Base-by-base conservation (phyloP, 2,329 filamentous ascomycete species). In the Dothideomycetes sp. region DNA sequence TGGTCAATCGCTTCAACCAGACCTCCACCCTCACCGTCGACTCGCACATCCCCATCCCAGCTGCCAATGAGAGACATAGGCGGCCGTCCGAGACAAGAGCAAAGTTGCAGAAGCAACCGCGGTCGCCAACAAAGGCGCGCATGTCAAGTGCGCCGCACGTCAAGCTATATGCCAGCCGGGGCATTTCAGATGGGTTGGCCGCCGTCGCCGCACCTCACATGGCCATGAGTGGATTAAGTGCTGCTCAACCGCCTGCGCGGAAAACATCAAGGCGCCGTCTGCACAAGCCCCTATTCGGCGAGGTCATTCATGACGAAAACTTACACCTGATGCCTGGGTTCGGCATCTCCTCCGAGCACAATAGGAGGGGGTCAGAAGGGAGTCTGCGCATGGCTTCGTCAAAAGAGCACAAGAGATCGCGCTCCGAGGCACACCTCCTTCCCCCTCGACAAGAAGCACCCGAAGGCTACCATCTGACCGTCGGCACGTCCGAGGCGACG, bases 1-100 rank as follows among this genome's bases (percentile, higher is more conserved):
- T 91, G 46, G 79, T 84, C 52, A 84, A 80, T 59, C 79, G 75
- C 40, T 91, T 89, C 62, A 83, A 89, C 58, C 76, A 79, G 53
- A 43, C 46, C 22, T 48, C 45, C 5, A 41, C 30, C 4, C 29
- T 37, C 7, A 39, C 41, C 11, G 47, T 45, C 19, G 42, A 40
- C 36, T 45, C 46, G n/a, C 27, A 44, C 12, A 45, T 50, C 19
- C 40, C 47, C 17, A 43, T 50, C 22, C 47, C 45, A 32, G 50
- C 50, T 9, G 48, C 41, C 22, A 50, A 51, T 40, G 52, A 56
- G 16, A 45, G 47, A 19, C 50, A 52, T 38, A 45, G 47, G 39
- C 47, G 48, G 17, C 42, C 47, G 14, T 40, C 36, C 16, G 47
- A 45, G 33, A 42, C 17, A 36, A 49, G 37, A 17, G 45, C 49